Conservation (phyloP, 441 rosid genomes). For the Macaranga tanarius region DNA sequence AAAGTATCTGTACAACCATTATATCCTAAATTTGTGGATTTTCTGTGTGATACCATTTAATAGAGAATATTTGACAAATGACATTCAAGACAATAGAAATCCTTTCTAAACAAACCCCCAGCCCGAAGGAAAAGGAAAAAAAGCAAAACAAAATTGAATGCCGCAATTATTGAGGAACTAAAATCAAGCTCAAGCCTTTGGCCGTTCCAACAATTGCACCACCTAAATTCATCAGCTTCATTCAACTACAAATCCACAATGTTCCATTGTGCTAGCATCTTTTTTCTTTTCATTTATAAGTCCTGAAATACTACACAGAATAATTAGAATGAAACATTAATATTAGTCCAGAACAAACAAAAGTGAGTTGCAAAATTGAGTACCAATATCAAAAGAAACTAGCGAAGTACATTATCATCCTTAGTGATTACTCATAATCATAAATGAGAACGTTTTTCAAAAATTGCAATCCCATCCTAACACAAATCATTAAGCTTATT, state of each 20-base stretch:
- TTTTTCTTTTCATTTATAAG: background rate
- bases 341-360: conserved; percentile 1
- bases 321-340: background rate
- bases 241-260: background rate
- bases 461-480: background rate
- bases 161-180: background rate
- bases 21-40: background rate
- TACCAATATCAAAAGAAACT: background rate
- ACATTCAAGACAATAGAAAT: background rate
- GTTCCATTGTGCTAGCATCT: conserved; percentile 5
- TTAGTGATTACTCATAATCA: background rate
- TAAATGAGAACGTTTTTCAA: background rate
- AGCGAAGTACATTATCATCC: background rate
- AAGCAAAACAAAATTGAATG: background rate
- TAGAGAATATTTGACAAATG: background rate
- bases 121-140: too few relatives aligned
- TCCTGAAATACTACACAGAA: conserved; percentile 12
- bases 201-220: background rate
- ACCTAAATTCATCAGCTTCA: background rate
- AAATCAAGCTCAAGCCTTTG: background rate
- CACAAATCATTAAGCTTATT: background rate
- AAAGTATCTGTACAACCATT: background rate
- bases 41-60: too few relatives aligned
- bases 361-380: conserved; percentile 1
- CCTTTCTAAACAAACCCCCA: background rate